A percentile compares a stretch with the other conserved stretches of the same genome.
Evolutionary conservation across 139 green algal species (phyloP).

Genomic region (Pseudopediastrum boryanum): DNA sequence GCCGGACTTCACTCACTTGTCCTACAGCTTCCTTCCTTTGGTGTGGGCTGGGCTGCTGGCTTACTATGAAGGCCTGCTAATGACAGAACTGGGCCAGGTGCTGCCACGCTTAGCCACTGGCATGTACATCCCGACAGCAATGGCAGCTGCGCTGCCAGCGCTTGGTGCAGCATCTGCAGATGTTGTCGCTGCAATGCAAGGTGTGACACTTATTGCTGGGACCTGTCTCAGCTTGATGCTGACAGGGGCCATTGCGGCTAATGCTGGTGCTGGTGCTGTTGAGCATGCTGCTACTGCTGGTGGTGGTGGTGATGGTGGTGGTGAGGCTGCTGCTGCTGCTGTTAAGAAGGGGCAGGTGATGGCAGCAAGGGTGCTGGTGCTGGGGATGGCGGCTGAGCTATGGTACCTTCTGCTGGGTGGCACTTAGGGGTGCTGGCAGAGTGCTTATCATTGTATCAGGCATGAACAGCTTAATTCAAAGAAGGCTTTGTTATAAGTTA

Average conservation of each 20-base stretch:
- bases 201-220: slow-evolving; percentile 54
- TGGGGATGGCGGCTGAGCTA: slow-evolving; percentile 59
- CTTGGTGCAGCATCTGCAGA: slow-evolving; percentile 28
- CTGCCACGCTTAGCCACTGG: slow-evolving; percentile 32
- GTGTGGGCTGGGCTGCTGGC: slow-evolving; percentile 63
- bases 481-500: too few relatives aligned
- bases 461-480: too few relatives aligned
- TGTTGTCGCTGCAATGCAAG: slow-evolving; percentile 56
- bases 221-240: slow-evolving; percentile 47
- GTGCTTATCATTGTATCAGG: too few relatives aligned
- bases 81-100: slow-evolving; percentile 55
- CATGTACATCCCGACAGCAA: too few relatives aligned
- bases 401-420: slow-evolving; percentile 58
- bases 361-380: slow-evolving; percentile 46
- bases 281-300: slow-evolving; percentile 26
- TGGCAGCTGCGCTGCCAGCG: slow-evolving; percentile 24
- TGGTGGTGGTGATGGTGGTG: too few relatives aligned
- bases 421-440: too few relatives aligned
- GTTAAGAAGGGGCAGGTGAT: too few relatives aligned
- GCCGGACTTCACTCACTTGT: slow-evolving; percentile 55
- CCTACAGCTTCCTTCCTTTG: slow-evolving; percentile 73
- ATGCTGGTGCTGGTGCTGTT: slow-evolving; percentile 55
- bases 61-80: slow-evolving; percentile 55
- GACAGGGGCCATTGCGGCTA: slow-evolving; percentile 31
- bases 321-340: too few relatives aligned